Evolutionary conservation across 2,329 filamentous ascomycete species (phyloP), one percentile per base, ranked within the genome.

Genomic region (Talaromyces sp.): DNA sequence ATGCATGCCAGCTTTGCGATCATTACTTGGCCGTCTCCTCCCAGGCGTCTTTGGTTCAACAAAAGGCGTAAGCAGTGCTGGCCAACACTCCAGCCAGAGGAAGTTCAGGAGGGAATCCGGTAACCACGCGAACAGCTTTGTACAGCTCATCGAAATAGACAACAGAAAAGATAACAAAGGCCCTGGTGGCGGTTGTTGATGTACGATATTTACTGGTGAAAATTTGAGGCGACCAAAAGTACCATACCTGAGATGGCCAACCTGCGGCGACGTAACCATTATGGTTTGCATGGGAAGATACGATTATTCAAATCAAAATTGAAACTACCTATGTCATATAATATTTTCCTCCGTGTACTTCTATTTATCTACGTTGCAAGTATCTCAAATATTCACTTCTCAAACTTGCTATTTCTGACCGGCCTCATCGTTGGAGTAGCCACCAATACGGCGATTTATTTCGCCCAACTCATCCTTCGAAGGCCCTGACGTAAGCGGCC

Each of bases 1-100:
- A n/a, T 64, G 62, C 54, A 59, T 64, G 60, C 62, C 62, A 32
- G 53, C 62, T 32, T 31, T 60, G 38, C 62, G 62, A n/a, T 59
- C 62, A 35, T 50, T 64, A 56, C 60, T 64, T 26, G 53, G 60
- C 31, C 62, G 62, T 31, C 56, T 64, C 51, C 53, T 60, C 56
- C 61, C 54, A 5, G 29, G 24, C 24, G 38, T 56, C 31, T 56
- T 56, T 29, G 24, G 55, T 43, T 56, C 55, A 21, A 49, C 55
- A 17, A 49, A 49, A 43, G 41, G 41, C 11, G 10, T 43, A 19
- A 43, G 41, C 41, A 43, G 41, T 43, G 41, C 41, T 17, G 41
- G 41, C 41, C 41, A 17, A 43, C 10, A 9, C 10, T 17, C 41
- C 19, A 43, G 13, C 3, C 41, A 43, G 14, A 43, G 10, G 10